A percentile compares a stretch with the other conserved stretches of the same genome.
These are phyloP conservation scores for Pleurozium schreberi DNA, from an alignment of 225 moss, liverwort and hornwort species.

Conservation along the genomic window DNA sequence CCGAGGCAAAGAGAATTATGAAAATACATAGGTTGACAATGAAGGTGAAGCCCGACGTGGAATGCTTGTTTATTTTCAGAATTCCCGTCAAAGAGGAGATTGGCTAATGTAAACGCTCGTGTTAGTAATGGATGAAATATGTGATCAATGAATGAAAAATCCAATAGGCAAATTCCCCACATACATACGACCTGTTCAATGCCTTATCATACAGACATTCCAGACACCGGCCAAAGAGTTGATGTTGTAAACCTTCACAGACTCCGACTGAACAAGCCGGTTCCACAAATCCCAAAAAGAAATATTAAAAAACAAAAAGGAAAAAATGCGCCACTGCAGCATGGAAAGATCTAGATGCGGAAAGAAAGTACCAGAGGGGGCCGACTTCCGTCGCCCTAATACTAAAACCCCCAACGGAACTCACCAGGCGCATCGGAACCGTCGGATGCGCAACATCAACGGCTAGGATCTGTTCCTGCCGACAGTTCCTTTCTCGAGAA, in stretches of 20 bases:
- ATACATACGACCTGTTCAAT: background rate
- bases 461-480: background rate
- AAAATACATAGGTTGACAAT: no score
- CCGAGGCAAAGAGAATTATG: no score
- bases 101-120: no score
- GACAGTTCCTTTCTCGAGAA: background rate
- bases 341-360: slow-evolving; percentile 2
- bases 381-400: slow-evolving; percentile 9
- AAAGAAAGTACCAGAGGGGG: background rate
- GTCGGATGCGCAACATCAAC: background rate
- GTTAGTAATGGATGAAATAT: no score
- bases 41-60: no score
- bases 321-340: background rate
- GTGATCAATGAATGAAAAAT: no score
- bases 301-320: background rate
- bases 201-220: background rate
- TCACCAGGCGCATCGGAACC: background rate
- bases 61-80: no score
- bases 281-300: background rate
- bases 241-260: background rate
- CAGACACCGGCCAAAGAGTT: background rate
- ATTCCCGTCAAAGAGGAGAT: no score
- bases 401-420: background rate
- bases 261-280: background rate
- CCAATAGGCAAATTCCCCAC: background rate